Evolutionary conservation across 202 grass and related monocot genomes (phyloP), one percentile per base, ranked within the genome.

Genomic region (Musa balbisiana): DNA sequence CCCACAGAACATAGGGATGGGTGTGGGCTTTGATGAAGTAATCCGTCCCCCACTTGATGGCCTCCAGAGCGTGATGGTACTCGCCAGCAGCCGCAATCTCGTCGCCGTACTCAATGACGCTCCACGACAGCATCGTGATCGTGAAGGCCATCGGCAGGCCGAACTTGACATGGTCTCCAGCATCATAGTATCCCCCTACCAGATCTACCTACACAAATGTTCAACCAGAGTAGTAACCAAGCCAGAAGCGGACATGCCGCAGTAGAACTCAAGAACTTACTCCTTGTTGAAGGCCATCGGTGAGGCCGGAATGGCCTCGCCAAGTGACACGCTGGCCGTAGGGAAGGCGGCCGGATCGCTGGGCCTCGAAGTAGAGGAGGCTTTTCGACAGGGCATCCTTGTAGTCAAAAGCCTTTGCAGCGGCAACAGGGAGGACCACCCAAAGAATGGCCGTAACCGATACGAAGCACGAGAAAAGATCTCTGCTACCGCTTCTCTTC

Each of bases 1-100:
- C 93, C 93, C 93, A 97, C 21, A 97, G 90, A 71, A 89, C 93
- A 22, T 87, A 69, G 8, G 90, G 86, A 11, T 64, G 69, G 20
- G 88, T 93, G 82, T 97, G 93, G 52, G 93, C 90, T 79, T 97
- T 97, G 82, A 97, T 78, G 79, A 97, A 97, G 86, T 97, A 97
- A 77, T 97, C 93, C 9, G 93, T 86, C 74, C 93, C 93, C 93
- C 93, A 97, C 75, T 97, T 97, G 84, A 97, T 84, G 23, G 93
- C 86, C 83, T 93, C 90, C n/a, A 93, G 78, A 15, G 83, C 84
- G 84, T 97, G 90, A 0, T 67, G 86, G 74, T 87, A 78, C 85
- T 97, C 90, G 64, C 90, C 93, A 72, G 90, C 83, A 0, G 74
- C 84, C 26, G 83, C 82, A 11, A 97, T 84, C 78, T 91, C 88